Conservation (phyloP, 306 rosid genomes). For the Mimosa pudica region DNA sequence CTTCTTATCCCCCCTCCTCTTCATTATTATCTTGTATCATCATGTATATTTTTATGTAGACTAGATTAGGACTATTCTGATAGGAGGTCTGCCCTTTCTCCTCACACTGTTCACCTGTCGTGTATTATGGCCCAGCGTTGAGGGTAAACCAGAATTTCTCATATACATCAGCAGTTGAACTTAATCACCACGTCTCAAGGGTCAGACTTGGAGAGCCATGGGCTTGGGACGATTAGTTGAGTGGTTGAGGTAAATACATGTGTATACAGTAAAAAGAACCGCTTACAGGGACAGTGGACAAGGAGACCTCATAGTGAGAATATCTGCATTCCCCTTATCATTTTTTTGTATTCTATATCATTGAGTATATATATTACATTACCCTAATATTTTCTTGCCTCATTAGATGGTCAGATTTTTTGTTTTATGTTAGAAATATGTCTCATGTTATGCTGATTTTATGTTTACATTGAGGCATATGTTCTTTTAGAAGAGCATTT, state of each 20-base stretch:
- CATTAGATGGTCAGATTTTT: constrained; percentile 10
- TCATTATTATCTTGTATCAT: constrained; percentile 23
- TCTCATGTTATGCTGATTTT: constrained; percentile 25
- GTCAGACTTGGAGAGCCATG: constrained; percentile 26
- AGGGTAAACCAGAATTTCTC: not conserved
- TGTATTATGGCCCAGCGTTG: constrained; percentile 20
- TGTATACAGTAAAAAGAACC: constrained; percentile 16
- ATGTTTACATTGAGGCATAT: constrained; percentile 17
- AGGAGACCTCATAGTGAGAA: constrained; percentile 23
- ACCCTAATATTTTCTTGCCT: constrained; percentile 14
- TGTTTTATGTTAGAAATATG: not conserved
- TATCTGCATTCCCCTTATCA: constrained; percentile 29
- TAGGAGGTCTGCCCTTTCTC: constrained; percentile 37
- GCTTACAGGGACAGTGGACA: constrained; percentile 32
- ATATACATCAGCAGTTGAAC: constrained; percentile 12
- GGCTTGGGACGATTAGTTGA: constrained; percentile 16
- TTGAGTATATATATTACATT: constrained; percentile 24
- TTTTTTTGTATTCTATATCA: constrained; percentile 40
- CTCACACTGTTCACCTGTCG: constrained; percentile 26
- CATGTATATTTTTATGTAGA: constrained; percentile 42
- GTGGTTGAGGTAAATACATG: constrained; percentile 26
- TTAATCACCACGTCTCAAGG: constrained; percentile 15
- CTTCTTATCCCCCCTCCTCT: constrained; percentile 19
- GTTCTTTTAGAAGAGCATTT: constrained; percentile 13
- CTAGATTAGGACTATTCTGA: constrained; percentile 33